Evolutionary conservation across 2,329 filamentous ascomycete genomes (phyloP), one percentile per base, ranked within the genome.

Genomic region (Tolypocladium tundrense): DNA sequence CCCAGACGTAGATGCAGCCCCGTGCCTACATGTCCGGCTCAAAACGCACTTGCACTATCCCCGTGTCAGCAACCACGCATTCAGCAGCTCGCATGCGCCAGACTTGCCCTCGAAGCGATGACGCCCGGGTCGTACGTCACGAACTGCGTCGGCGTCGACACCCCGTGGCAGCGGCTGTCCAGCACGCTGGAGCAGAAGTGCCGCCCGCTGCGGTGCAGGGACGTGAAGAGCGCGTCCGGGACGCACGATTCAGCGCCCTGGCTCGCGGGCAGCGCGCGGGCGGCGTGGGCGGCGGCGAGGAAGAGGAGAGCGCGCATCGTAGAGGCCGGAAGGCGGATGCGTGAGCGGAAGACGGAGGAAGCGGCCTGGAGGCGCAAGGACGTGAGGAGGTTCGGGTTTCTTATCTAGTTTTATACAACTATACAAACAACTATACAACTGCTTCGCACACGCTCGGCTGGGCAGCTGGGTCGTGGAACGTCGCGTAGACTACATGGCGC

Each of bases 31-130:
- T 1, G 41, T 54, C 6, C 41, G 55, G 16, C 63, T 63, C 19
- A 67, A 27, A 37, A 69, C 64, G 56, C 69, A 70, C 19, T 60
- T 60, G 55, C 69, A 70, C 69, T 70, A 24, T n/a, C 19, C 5
- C 24, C 9, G 1, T 19, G 1, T 8, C 42, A 21, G 16, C 24
- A 33, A 33, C 31, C 7, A 33, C 8, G 9, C 13, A 14, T n/a
- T 3, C 52, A 24, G 2, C 16, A 7, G 31, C 33, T 41, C 39
- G 2, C 31, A 9, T 9, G 31, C 31, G 31, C 14, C 6, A 40
- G 7, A 60, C 70, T 66, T 57, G 72, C 70, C 40, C 69, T 68
- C 14, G 67, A 69, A 31, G 69, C 68, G 57, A 72, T 61, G 56
- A 61, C 65, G 13, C 62, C 64, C 45, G 65, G 64, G 27, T 68